phyloP scores from a whole-genome alignment of 2,329 filamentous ascomycete species.

The Aspergillus fructus region DNA sequence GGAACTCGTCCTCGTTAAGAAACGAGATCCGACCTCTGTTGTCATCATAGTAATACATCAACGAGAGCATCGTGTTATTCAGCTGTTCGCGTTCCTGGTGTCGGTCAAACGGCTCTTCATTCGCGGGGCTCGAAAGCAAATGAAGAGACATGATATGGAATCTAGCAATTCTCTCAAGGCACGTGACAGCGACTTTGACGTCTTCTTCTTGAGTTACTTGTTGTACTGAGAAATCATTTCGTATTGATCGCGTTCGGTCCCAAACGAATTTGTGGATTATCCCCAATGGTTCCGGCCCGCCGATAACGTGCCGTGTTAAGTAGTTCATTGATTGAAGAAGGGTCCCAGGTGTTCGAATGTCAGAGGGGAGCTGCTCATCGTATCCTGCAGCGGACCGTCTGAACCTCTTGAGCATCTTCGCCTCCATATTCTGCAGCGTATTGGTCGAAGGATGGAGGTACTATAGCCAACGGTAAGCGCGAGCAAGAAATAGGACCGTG shows the following conservation, averaged over 20 bases:
- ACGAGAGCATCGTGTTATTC: constrained; percentile 60
- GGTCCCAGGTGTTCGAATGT: constrained; percentile 58
- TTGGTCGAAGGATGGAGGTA: constrained; percentile 36
- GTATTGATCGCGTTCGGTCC: constrained; percentile 64
- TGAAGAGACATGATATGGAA: constrained; percentile 65
- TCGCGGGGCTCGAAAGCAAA: constrained; percentile 53
- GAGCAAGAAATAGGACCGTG: constrained; percentile 2
- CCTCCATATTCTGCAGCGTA: constrained; percentile 34
- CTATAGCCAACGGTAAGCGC: constrained; percentile 21
- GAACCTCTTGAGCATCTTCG: constrained; percentile 63
- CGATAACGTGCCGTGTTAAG: constrained; percentile 51
- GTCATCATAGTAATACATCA: constrained; percentile 62
- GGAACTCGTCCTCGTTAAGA: constrained; percentile 63
- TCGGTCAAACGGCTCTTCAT: constrained; percentile 54
- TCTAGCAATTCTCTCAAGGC: constrained; percentile 62
- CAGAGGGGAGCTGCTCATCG: constrained; percentile 63
- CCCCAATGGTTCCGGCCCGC: constrained; percentile 49
- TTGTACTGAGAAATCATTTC: constrained; percentile 66
- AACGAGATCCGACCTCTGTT: constrained; percentile 50
- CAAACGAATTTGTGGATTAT: constrained; percentile 64
- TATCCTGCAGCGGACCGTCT: constrained; percentile 62
- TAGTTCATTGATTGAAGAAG: constrained; percentile 50
- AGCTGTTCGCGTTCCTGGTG: constrained; percentile 65
- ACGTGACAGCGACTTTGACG: constrained; percentile 57
- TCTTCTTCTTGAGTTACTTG: constrained; percentile 58